Percentiles rank a stretch among this genome's conserved stretches.
phyloP scores from a whole-genome alignment of 176 grass and related monocot genomes.

The Miscanthus lutarioriparius region DNA sequence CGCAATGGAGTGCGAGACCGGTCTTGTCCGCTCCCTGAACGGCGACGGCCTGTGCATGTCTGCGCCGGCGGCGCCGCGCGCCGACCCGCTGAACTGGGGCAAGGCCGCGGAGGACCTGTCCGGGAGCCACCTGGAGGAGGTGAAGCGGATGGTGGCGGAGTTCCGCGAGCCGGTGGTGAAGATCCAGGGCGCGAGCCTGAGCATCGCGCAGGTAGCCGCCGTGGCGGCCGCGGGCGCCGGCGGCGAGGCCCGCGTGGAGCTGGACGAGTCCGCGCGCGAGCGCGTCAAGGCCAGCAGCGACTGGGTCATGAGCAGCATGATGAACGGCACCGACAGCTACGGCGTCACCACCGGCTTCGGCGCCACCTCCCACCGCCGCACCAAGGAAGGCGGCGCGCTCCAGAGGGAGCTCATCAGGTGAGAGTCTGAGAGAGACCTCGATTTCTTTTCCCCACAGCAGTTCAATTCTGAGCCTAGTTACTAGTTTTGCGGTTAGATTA shows the following conservation, averaged over 20 bases:
- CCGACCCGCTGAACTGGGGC: constrained; percentile 77
- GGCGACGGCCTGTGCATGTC: constrained; percentile 52
- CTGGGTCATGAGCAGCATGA: constrained; percentile 88
- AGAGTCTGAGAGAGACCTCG: not conserved
- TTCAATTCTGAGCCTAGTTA: not conserved
- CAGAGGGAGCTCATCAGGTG: constrained; percentile 95
- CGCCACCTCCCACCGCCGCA: constrained; percentile 84
- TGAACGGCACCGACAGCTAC: constrained; percentile 90
- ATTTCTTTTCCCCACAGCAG: not conserved
- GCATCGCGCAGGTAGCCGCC: constrained; percentile 81
- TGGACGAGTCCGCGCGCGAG: constrained; percentile 59
- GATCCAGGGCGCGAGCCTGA: constrained; percentile 75
- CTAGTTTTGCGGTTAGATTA: not conserved
- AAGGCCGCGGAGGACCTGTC: constrained; percentile 57
- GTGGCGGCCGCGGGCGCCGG: constrained; percentile 47
- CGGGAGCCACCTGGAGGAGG: constrained; percentile 79
- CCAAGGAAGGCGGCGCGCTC: constrained; percentile 81
- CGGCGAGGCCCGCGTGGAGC: constrained; percentile 57
- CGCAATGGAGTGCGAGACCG: constrained; percentile 36
- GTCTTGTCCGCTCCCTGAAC: constrained; percentile 41
- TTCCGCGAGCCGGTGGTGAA: constrained; percentile 53
- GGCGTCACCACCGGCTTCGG: constrained; percentile 95
- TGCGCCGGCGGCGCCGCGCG: not conserved
- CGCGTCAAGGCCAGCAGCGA: constrained; percentile 80
- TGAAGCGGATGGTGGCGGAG: constrained; percentile 82